phyloP scores from a whole-genome alignment of 1,139 yeast species.

The Geotrichum aggregatum region DNA sequence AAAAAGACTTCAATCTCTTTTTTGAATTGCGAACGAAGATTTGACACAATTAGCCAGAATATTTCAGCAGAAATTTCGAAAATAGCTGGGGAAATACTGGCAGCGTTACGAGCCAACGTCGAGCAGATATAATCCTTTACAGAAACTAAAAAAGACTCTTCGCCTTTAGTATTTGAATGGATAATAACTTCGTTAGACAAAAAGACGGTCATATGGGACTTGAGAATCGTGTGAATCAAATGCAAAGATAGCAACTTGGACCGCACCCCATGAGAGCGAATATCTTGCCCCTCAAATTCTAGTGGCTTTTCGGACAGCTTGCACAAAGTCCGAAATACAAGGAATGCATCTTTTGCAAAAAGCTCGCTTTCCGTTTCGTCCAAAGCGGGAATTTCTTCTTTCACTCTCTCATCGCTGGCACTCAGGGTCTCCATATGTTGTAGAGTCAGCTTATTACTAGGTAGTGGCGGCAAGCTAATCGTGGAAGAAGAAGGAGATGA shows the following conservation, averaged over 20 bases:
- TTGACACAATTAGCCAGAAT: conserved; percentile 81
- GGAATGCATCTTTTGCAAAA: conserved; percentile 82
- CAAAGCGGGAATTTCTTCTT: conserved; percentile 28
- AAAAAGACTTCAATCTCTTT: conserved; percentile 90
- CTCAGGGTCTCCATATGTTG: conserved; percentile 28
- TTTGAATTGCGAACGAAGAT: conserved; percentile 81
- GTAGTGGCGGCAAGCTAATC: background rate
- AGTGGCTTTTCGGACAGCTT: conserved; percentile 78
- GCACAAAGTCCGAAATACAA: conserved; percentile 91
- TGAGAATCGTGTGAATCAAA: conserved; percentile 78
- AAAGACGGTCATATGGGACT: conserved; percentile 81
- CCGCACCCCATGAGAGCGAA: conserved; percentile 87
- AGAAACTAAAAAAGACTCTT: conserved; percentile 67
- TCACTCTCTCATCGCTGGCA: conserved; percentile 20
- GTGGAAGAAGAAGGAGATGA: background rate
- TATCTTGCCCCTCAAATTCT: conserved; percentile 68
- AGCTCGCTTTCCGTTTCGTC: conserved; percentile 55
- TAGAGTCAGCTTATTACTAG: conserved; percentile 26
- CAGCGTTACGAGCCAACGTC: conserved; percentile 84
- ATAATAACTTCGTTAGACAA: conserved; percentile 61
- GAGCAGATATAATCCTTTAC: conserved; percentile 80
- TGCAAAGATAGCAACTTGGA: conserved; percentile 86
- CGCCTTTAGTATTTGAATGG: conserved; percentile 55
- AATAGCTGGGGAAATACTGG: conserved; percentile 85
- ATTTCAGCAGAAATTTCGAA: conserved; percentile 90